Conservation (phyloP, 352 stramenopile genomes). For the Phytophthora ramorum region DNA sequence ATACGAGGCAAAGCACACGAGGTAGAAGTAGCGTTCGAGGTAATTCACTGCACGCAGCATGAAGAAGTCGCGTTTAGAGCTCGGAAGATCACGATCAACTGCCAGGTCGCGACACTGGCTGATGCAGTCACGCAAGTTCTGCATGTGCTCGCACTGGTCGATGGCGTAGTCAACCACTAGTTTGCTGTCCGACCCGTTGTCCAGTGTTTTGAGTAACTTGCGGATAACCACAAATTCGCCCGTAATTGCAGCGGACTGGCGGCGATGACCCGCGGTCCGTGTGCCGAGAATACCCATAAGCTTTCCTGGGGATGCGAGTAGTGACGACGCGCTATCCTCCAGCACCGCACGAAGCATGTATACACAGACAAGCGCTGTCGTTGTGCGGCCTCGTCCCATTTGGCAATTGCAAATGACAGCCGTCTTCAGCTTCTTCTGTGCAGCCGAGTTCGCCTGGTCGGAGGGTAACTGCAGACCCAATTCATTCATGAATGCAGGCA, state of each 20-base stretch:
- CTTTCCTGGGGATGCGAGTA: constrained; percentile 6
- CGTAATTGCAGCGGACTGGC: constrained; percentile 59
- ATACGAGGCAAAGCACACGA: constrained; percentile 91
- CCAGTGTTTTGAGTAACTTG: constrained; percentile 68
- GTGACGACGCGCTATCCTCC: constrained; percentile 42
- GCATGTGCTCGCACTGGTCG: constrained; percentile 84
- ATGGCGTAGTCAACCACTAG: constrained; percentile 76
- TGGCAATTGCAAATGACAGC: constrained; percentile 92
- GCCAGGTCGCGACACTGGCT: constrained; percentile 80
- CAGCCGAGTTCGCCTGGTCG: constrained; percentile 3
- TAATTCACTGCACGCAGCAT: constrained; percentile 91
- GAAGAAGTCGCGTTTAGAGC: constrained; percentile 78
- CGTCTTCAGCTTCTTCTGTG: constrained; percentile 47
- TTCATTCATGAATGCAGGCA: constrained; percentile 73
- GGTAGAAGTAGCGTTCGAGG: constrained; percentile 90
- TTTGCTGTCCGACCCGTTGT: constrained; percentile 76
- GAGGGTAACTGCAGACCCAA: constrained; percentile 41
- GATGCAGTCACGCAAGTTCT: constrained; percentile 88
- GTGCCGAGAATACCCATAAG: constrained; percentile 34
- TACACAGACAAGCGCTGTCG: constrained; percentile 87
- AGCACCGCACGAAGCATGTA: constrained; percentile 87
- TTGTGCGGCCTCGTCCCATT: constrained; percentile 90
- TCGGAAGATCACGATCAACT: constrained; percentile 71
- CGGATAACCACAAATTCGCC: constrained; percentile 81
- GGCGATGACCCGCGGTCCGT: constrained; percentile 34